Evolutionary conservation across 2,329 filamentous ascomycete genomes (phyloP), one percentile per base, ranked within the genome.

Genomic region (Nakataea oryzae): DNA sequence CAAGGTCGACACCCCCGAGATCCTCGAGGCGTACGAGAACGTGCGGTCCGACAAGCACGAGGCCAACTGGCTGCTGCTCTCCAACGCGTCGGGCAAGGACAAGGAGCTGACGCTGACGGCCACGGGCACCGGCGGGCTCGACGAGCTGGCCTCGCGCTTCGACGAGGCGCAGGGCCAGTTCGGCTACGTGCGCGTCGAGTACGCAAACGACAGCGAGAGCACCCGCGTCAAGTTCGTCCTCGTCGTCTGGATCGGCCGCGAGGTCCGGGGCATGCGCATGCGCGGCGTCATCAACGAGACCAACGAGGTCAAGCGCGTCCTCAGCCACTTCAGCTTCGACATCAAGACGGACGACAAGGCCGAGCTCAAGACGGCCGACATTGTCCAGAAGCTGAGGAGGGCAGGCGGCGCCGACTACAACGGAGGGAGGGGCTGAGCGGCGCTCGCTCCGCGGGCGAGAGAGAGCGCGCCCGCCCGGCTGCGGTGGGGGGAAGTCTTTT

Each of bases 341-440:
- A 81, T 88, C 64, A 80, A 85, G 69, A 78, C 89, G 59, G 84
- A 87, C 68, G 84, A 85, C 2, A 76, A 78, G 64, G 73, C 74
- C 30, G 87, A 90, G 69, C 72, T 90, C 62, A 80, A 83, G 24
- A 83, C 86, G 74, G 75, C 76, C 65, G 84, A 86, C 26, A 80
- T 90, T 60, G 83, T 88, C 21, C 72, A 79, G 64, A 75, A 81
- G 69, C 73, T 89, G 74, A 76, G 86, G 72, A 86, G 83, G 76
- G 86, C 83, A 4, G 87, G 87, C 62, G 87, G 87, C 34, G 86
- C 86, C 21, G 87, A 89, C 73, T 90, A 89, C 79, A 86, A 89
- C 69, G 85, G 86, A 9, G 86, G 83, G 13, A 74, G 85, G 65
- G 85, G 83, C 11, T 85, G 55, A 47, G 24, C 6, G 24, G 47